Conservation (phyloP, 164 flowering plant genomes). For the Sextonia rubra region DNA sequence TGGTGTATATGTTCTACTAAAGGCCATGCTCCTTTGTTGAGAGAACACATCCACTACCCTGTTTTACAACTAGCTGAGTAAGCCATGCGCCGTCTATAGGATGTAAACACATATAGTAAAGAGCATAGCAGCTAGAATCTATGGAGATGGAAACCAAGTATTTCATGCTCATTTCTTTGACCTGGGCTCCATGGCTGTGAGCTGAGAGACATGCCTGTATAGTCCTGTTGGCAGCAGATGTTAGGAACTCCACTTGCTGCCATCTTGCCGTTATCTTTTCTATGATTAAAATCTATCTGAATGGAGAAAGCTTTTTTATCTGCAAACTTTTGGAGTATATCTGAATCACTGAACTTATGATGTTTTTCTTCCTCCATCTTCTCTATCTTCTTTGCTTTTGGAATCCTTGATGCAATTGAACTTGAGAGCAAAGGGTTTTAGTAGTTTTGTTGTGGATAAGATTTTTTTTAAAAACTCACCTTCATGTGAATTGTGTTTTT, state of each 20-base stretch:
- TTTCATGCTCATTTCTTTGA: conserved; percentile 4
- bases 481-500: too few relatives aligned
- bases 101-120: too few relatives aligned
- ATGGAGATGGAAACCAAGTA: conserved; percentile 10
- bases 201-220: not conserved
- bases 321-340: not conserved
- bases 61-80: too few relatives aligned
- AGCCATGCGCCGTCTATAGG: too few relatives aligned
- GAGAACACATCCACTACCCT: too few relatives aligned
- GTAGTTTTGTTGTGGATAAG: too few relatives aligned
- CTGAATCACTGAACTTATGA: not conserved
- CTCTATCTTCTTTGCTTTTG: not conserved
- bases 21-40: too few relatives aligned
- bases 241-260: not conserved
- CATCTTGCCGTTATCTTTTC: not conserved
- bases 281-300: not conserved
- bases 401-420: too few relatives aligned
- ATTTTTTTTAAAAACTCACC: too few relatives aligned
- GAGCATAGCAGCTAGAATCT: not conserved
- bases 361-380: conserved; percentile 6
- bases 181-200: conserved; percentile 11
- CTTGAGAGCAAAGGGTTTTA: too few relatives aligned
- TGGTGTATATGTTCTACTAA: too few relatives aligned
- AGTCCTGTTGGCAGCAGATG: not conserved
- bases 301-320: not conserved